Percentiles rank a stretch among this genome's conserved stretches.
Conservation (phyloP, 441 rosid genomes). For the Jatropha multifida region DNA sequence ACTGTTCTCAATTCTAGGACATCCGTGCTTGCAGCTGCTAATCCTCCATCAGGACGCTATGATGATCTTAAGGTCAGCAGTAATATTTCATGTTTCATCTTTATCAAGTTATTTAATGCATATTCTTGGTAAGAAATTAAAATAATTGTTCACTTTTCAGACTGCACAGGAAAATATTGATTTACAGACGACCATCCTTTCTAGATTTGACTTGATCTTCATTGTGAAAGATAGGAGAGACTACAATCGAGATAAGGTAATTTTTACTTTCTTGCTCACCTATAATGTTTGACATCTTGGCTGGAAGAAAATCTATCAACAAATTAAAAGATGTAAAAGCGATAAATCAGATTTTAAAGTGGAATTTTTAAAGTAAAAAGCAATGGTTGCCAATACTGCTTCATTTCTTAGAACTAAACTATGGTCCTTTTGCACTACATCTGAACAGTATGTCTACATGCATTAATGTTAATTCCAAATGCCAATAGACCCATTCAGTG, state of each 20-base stretch:
- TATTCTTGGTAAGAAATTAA: conserved; percentile 18
- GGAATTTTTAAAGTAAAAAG: not conserved
- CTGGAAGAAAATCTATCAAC: not conserved
- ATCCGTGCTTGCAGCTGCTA: conserved; percentile 97
- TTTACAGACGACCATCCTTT: conserved; percentile 94
- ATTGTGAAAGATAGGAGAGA: conserved; percentile 91
- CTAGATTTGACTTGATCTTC: conserved; percentile 94
- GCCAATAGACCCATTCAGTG: not conserved
- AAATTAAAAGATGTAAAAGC: not conserved
- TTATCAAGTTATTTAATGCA: conserved; percentile 12
- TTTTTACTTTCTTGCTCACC: not conserved
- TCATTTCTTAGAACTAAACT: not conserved
- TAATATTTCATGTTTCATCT: conserved; percentile 4
- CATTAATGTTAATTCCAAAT: conserved; percentile 9
- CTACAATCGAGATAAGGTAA: conserved; percentile 85
- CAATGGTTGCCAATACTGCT: not conserved
- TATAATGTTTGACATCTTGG: not conserved
- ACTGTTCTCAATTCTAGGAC: conserved; percentile 97
- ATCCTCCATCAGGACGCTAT: conserved; percentile 96
- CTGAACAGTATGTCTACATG: not conserved
- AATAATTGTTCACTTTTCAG: conserved; percentile 41
- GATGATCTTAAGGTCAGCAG: conserved; percentile 90
- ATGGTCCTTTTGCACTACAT: not conserved
- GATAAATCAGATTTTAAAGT: not conserved
- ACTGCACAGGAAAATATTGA: conserved; percentile 96